Evolutionary conservation across 495 filamentous ascomycete species (phyloP).

Genomic region (Lasiosphaeria miniovina): DNA sequence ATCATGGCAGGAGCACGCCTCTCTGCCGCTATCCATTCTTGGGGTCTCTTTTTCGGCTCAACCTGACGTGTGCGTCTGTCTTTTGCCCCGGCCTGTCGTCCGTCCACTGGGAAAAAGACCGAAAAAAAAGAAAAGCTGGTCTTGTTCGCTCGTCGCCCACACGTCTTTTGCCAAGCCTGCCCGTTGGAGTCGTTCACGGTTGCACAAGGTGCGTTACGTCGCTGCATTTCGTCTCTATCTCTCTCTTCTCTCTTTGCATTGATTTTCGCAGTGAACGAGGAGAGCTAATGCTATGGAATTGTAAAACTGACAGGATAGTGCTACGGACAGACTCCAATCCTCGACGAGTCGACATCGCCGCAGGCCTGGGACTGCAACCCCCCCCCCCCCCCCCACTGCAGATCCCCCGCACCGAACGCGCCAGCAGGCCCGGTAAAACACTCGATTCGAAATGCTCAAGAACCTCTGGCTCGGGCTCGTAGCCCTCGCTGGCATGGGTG

Average conservation of each 20-base stretch:
- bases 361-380: background rate
- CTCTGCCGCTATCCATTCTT: constrained; percentile 14
- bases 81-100: too few species aligned
- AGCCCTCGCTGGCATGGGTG: constrained; percentile 22
- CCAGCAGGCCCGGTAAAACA: background rate
- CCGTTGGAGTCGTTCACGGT: constrained; percentile 1
- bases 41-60: background rate
- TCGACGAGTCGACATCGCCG: background rate
- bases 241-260: too few species aligned
- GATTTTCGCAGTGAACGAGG: too few species aligned
- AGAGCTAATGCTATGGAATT: too few species aligned
- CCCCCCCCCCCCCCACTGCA: too few species aligned
- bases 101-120: too few species aligned
- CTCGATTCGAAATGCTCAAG: constrained; percentile 21
- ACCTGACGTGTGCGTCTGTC: too few species aligned
- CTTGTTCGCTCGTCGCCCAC: constrained; percentile 5
- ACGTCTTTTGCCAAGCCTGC: constrained; percentile 6
- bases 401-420: background rate
- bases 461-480: constrained; percentile 23
- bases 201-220: constrained; percentile 2
- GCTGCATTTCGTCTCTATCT: background rate
- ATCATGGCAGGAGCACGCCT: constrained; percentile 20
- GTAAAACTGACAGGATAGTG: background rate
- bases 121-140: constrained; percentile 10
- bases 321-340: background rate